Evolutionary conservation across 1,284 basidiomycete species (phyloP).

Genomic region (Mycena citricolor): DNA sequence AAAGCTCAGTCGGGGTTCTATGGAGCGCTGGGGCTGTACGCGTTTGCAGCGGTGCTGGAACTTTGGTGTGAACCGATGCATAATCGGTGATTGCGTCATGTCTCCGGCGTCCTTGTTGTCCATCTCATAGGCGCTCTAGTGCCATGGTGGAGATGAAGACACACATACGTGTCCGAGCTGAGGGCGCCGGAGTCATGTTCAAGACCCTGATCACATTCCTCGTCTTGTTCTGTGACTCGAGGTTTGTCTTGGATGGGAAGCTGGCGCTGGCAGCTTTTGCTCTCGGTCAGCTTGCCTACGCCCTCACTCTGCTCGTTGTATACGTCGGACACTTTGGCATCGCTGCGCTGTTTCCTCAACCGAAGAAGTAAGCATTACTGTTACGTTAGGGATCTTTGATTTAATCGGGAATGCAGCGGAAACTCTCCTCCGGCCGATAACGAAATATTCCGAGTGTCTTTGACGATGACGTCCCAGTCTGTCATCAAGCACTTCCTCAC

Average conservation of each 20-base stretch:
- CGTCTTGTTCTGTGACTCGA: constrained; percentile 52
- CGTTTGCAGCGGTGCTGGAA: constrained; percentile 72
- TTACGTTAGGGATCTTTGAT: too few species aligned
- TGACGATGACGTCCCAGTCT: constrained; percentile 84
- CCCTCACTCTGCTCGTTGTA: constrained; percentile 39
- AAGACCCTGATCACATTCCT: constrained; percentile 74
- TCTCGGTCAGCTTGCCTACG: constrained; percentile 75
- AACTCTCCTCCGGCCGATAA: constrained; percentile 2
- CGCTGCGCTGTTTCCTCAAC: constrained; percentile 29
- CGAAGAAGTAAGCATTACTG: constrained; percentile 7
- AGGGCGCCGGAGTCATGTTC: constrained; percentile 77
- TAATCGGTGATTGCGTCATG: constrained; percentile 50
- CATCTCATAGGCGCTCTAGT: constrained; percentile 32
- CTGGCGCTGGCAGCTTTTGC: constrained; percentile 81
- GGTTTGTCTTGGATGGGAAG: constrained; percentile 32
- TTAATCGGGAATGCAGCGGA: too few species aligned
- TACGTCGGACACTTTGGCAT: constrained; percentile 38
- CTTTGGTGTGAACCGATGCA: constrained; percentile 84
- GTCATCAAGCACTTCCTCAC: constrained; percentile 93
- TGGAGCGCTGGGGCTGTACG: constrained; percentile 67
- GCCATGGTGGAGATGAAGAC: constrained; percentile 71
- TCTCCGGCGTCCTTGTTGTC: constrained; percentile 1
- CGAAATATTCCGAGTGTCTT: constrained; percentile 46
- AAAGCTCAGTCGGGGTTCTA: constrained; percentile 64
- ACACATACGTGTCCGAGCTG: constrained; percentile 72